These are phyloP conservation scores for Ogataea angusta DNA, from an alignment of 805 yeast species.

Conservation along the genomic window DNA sequence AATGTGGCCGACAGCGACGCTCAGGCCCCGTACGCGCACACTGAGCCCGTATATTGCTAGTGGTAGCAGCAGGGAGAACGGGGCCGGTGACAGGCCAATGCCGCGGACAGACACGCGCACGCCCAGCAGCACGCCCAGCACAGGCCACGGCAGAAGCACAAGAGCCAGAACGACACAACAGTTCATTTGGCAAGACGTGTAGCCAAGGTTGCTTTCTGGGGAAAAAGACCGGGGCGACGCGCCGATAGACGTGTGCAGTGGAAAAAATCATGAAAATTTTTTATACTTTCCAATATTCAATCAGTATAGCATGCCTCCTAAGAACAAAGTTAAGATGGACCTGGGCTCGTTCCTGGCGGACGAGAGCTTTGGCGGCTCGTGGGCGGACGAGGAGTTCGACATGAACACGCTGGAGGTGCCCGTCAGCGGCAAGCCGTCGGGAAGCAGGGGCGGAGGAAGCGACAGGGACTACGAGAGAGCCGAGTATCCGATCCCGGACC, in stretches of 20 bases:
- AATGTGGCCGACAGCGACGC: background rate
- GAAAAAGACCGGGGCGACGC: background rate
- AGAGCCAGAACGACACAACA: background rate
- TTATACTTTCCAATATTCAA: conserved; percentile 2
- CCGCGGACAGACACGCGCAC: background rate
- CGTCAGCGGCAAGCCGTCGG: conserved; percentile 8
- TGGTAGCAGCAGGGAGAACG: background rate
- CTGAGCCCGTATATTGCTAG: background rate
- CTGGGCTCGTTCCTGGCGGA: conserved; percentile 81
- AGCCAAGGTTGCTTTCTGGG: background rate
- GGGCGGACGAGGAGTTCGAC: conserved; percentile 87
- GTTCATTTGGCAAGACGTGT: background rate
- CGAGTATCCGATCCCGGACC: conserved; percentile 84
- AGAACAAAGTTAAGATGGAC: conserved; percentile 68
- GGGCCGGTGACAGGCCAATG: background rate
- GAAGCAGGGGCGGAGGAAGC: conserved; percentile 7
- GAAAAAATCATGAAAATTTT: conserved; percentile 6
- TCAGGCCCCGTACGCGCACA: background rate
- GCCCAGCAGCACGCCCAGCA: background rate
- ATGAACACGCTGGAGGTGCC: conserved; percentile 32
- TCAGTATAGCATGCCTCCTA: conserved; percentile 51
- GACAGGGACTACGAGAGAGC: conserved; percentile 45
- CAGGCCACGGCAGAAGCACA: background rate
- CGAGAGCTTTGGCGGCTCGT: conserved; percentile 68
- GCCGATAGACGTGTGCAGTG: conserved; percentile 6